phyloP scores from a whole-genome alignment of 148 eudicot genomes.

The Amaranthus cruentus region DNA sequence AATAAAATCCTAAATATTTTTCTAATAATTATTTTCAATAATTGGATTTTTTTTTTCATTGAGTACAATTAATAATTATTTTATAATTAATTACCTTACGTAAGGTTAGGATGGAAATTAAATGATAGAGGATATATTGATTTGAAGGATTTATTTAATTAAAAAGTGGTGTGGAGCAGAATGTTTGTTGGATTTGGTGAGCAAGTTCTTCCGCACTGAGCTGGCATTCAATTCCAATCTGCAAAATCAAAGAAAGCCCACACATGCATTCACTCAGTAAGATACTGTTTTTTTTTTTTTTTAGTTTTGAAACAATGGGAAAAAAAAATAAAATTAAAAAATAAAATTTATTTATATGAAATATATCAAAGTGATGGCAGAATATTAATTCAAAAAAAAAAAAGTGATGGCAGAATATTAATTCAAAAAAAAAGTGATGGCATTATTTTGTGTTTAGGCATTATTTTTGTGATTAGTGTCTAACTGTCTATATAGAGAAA shows the following conservation, averaged over 20 bases:
- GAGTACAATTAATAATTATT: too few species aligned
- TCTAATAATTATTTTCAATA: neutral
- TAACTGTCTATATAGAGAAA: too few species aligned
- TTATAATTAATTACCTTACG: too few species aligned
- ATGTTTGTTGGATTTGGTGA: slow-evolving; percentile 82
- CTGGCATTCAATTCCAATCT: slow-evolving; percentile 94
- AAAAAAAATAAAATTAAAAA: too few species aligned
- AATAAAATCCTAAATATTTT: neutral
- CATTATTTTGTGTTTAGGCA: too few species aligned
- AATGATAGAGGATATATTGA: neutral
- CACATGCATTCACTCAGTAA: neutral
- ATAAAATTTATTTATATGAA: too few species aligned
- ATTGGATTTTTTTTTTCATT: neutral
- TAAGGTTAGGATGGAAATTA: slow-evolving; percentile 13
- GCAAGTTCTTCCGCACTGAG: slow-evolving; percentile 92
- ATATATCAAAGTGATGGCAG: too few species aligned
- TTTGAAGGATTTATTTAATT: slow-evolving; percentile 9
- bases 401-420: too few species aligned
- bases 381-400: too few species aligned
- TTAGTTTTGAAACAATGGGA: too few species aligned
- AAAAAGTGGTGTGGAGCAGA: slow-evolving; percentile 35
- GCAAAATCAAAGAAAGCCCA: slow-evolving; percentile 16
- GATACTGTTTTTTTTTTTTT: neutral
- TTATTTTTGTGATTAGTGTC: too few species aligned
- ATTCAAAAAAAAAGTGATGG: too few species aligned